phyloP scores from a whole-genome alignment of 2,329 filamentous ascomycete species.

The Pezicula radicicola region DNA sequence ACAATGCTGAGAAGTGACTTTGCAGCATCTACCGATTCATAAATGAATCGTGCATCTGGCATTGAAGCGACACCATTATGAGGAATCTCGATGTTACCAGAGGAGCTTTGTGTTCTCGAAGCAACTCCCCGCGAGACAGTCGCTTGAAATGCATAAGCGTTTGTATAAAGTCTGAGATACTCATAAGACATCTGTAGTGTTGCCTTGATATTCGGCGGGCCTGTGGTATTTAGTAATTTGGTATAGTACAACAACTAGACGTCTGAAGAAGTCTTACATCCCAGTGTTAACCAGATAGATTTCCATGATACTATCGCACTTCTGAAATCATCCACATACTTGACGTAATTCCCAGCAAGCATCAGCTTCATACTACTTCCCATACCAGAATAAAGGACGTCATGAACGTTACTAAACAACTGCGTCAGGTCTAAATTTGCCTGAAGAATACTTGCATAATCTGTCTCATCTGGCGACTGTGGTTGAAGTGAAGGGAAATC shows the following conservation, averaged over 20 bases:
- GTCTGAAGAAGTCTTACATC: slow-evolving; percentile 41
- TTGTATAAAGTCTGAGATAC: slow-evolving; percentile 68
- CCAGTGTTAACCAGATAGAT: slow-evolving; percentile 62
- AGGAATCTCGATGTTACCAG: slow-evolving; percentile 32
- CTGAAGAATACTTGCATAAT: slow-evolving; percentile 66
- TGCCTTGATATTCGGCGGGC: slow-evolving; percentile 62
- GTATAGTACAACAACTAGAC: no score
- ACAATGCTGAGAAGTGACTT: slow-evolving; percentile 58
- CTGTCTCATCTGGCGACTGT: slow-evolving; percentile 56
- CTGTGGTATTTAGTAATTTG: slow-evolving; percentile 25
- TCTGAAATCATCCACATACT: slow-evolving; percentile 71
- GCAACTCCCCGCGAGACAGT: slow-evolving; percentile 48
- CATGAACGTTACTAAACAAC: slow-evolving; percentile 69
- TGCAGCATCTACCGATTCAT: slow-evolving; percentile 60
- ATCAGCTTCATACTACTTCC: slow-evolving; percentile 66
- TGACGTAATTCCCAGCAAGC: slow-evolving; percentile 67
- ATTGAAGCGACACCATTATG: slow-evolving; percentile 51
- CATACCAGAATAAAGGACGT: slow-evolving; percentile 68
- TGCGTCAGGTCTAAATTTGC: slow-evolving; percentile 68
- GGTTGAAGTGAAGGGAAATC: slow-evolving; percentile 66
- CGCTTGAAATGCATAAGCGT: slow-evolving; percentile 72
- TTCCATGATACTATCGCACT: slow-evolving; percentile 70
- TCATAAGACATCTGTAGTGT: slow-evolving; percentile 67
- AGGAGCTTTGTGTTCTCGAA: slow-evolving; percentile 8
- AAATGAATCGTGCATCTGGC: slow-evolving; percentile 62